phyloP scores from a whole-genome alignment of 331 rosid genomes.

The Telfairia occidentalis region DNA sequence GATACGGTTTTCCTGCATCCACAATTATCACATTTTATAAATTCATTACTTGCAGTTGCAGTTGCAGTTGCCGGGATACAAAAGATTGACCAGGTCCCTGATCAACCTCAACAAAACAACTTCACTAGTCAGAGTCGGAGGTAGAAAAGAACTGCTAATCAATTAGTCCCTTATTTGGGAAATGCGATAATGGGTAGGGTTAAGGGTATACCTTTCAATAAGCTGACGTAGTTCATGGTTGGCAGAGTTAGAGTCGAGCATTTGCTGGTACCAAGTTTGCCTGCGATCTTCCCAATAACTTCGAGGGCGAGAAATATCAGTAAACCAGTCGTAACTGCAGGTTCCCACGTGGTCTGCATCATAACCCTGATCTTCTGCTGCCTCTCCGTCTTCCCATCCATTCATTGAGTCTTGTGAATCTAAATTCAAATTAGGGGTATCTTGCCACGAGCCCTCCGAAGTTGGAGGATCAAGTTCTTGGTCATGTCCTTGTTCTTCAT shows the following conservation, averaged over 20 bases:
- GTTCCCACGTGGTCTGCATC: constrained; percentile 22
- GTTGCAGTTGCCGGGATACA: no score
- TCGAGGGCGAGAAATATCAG: constrained; percentile 64
- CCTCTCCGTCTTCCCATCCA: constrained; percentile 31
- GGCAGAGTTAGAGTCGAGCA: constrained; percentile 43
- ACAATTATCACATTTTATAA: background rate
- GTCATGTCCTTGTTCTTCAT: background rate
- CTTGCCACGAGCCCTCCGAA: background rate
- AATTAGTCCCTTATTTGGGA: background rate
- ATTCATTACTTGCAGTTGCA: no score
- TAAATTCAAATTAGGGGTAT: background rate
- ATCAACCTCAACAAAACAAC: background rate
- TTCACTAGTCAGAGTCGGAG: no score
- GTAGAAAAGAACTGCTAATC: no score
- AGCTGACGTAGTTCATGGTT: constrained; percentile 60
- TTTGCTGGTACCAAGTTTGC: constrained; percentile 71
- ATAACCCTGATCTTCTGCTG: constrained; percentile 26
- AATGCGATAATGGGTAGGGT: background rate
- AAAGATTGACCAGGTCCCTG: no score
- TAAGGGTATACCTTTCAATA: constrained; percentile 46
- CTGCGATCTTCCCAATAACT: constrained; percentile 82
- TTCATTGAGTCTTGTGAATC: background rate
- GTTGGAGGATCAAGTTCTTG: background rate
- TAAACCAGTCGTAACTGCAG: constrained; percentile 60
- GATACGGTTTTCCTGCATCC: constrained; percentile 68